These are phyloP conservation scores for Blepharisma japonicum DNA, from an alignment of 73 alveolate species.

Conservation along the genomic window DNA sequence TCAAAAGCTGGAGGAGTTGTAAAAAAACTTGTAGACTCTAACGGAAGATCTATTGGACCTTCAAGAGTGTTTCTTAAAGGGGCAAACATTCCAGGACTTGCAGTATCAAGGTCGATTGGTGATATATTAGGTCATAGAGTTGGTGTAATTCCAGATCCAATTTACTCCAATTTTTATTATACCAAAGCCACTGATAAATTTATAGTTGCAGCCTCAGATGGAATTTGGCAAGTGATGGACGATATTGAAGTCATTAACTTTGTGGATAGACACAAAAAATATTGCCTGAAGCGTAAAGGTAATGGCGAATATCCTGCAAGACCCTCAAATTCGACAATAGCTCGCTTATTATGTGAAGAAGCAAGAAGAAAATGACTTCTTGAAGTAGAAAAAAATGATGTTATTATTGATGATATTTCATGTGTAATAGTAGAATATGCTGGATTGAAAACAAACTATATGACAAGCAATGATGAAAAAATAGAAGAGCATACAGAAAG, in stretches of 20 bases:
- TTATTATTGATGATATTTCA: no score
- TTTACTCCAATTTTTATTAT: neutral
- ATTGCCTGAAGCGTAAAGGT: neutral
- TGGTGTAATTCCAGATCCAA: constrained; percentile 26
- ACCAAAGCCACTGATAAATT: neutral
- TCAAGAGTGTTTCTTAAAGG: constrained; percentile 8
- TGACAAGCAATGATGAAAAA: no score
- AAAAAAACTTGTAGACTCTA: neutral
- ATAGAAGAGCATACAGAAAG: no score
- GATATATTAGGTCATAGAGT: constrained; percentile 8
- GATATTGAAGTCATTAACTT: constrained; percentile 25
- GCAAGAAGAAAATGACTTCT: no score
- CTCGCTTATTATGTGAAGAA: no score
- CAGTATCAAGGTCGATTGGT: constrained; percentile 25
- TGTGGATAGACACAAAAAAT: constrained; percentile 1
- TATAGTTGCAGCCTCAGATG: constrained; percentile 28
- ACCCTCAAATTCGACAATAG: no score
- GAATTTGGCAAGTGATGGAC: constrained; percentile 29
- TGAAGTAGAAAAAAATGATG: no score
- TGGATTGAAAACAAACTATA: no score
- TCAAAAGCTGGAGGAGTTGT: constrained; percentile 16
- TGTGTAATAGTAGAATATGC: no score
- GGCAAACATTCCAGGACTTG: constrained; percentile 27
- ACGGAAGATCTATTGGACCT: constrained; percentile 18
- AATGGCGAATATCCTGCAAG: no score